Conservation (phyloP, 2,329 filamentous ascomycete species). For the Periglandula ipomoeae region DNA sequence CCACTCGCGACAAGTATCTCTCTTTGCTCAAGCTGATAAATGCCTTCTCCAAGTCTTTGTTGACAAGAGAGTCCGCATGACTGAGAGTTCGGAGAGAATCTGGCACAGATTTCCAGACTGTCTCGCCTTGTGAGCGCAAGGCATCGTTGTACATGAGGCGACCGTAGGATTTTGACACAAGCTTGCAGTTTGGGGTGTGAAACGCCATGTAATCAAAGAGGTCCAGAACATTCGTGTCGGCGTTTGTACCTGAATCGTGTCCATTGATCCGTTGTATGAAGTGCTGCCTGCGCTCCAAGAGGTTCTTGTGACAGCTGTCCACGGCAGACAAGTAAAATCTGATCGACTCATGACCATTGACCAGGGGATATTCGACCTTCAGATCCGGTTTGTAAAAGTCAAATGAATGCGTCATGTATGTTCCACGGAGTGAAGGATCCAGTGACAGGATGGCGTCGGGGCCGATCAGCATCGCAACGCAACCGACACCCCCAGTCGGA, state of each 20-base stretch:
- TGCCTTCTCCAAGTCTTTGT: constrained; percentile 79
- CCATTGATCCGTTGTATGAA: constrained; percentile 67
- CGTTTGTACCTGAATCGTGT: constrained; percentile 35
- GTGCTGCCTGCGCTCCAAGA: no score
- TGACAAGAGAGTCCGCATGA: constrained; percentile 67
- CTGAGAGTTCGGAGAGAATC: constrained; percentile 63
- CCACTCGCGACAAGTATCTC: constrained; percentile 69
- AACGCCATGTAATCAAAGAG: constrained; percentile 78
- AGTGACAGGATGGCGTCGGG: constrained; percentile 68
- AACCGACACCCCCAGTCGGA: constrained; percentile 72
- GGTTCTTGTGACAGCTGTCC: no score
- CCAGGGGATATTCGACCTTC: constrained; percentile 78
- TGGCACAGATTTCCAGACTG: no score
- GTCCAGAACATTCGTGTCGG: constrained; percentile 57
- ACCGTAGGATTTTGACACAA: constrained; percentile 79
- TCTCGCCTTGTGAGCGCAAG: constrained; percentile 66
- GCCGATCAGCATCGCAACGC: constrained; percentile 69
- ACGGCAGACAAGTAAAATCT: constrained; percentile 76
- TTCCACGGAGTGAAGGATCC: constrained; percentile 71
- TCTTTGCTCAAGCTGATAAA: constrained; percentile 82
- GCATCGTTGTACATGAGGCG: constrained; percentile 83
- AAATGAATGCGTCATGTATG: constrained; percentile 76
- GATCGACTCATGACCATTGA: constrained; percentile 76
- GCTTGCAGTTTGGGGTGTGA: constrained; percentile 81
- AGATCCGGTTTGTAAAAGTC: constrained; percentile 89